Conservation (phyloP, 2,329 filamentous ascomycete genomes). For the Sporothrix schenckii region DNA sequence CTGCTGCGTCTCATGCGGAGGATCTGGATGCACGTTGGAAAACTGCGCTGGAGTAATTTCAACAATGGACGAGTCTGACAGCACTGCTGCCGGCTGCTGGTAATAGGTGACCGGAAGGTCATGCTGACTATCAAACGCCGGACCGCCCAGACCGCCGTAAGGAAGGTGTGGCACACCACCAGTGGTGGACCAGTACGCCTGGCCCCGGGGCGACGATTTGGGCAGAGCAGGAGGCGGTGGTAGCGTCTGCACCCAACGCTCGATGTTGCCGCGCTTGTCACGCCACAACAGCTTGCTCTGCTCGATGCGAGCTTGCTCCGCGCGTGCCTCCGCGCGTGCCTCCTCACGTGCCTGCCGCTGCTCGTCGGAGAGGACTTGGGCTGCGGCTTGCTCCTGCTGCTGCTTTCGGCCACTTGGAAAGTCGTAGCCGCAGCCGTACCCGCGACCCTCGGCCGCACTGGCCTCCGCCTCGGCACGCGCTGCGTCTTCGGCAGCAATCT, state of each 20-base stretch:
- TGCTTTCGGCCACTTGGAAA: neutral
- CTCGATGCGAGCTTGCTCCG: conserved; percentile 26
- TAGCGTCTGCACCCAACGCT: conserved; percentile 18
- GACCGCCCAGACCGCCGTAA: neutral
- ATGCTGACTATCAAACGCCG: neutral
- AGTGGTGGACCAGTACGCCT: neutral
- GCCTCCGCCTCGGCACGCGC: conserved; percentile 9
- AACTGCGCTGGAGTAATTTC: conserved; percentile 33
- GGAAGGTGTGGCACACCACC: neutral
- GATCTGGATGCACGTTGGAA: conserved; percentile 1
- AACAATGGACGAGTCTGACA: conserved; percentile 32
- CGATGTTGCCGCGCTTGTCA: conserved; percentile 26
- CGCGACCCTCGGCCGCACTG: conserved; percentile 10
- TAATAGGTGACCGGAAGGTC: neutral
- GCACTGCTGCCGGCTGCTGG: neutral
- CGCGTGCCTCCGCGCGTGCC: conserved; percentile 14
- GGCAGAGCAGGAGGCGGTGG: neutral
- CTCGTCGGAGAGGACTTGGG: neutral
- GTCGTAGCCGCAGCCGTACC: neutral
- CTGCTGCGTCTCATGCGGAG: neutral
- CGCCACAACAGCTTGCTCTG: conserved; percentile 32
- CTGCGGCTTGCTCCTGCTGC: neutral
- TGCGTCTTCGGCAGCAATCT: conserved; percentile 15
- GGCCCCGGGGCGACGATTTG: neutral
- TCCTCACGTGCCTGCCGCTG: neutral